Evolutionary conservation across 495 filamentous ascomycete genomes (phyloP), one percentile per base, ranked within the genome.

Genomic region (Penicillium longicatenatum): DNA sequence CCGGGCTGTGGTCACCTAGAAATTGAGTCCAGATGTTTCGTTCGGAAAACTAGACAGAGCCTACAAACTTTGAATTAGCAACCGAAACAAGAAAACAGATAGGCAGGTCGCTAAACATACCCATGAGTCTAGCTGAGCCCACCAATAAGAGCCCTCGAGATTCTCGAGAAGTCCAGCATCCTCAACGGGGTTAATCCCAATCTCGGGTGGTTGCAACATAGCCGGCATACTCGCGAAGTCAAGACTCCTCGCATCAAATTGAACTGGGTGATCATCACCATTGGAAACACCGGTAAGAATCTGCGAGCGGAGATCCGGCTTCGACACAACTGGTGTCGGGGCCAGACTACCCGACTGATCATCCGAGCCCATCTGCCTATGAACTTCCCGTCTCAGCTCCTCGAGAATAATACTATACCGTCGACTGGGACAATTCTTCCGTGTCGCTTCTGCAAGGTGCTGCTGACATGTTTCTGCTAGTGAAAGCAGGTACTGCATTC

Each of bases 371-470:
- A 76, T 67, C 22, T 77, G 76, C 8, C 69, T 63, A 59, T 75
- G 76, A 4, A 77, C 76, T 42, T 79, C 76, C 17, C 64, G 62
- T 17, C 76, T 60, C 20, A 81, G 67, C 54, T 81, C 80, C 37
- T 77, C 75, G 12, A 83, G 63, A 20, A 83, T 79, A 41, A 79
- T 78, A 48, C 76, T 72, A 54, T 82, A 83, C n/a, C 79, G 69
- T 7, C 79, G 73, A 65, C 78, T 82, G 0, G 80, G 79, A 24
- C 77, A 79, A 37, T 83, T 81, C 52, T 72, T 73, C 24, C 74
- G 69, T 2, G 76, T 80, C 9, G 77, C 80, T 55, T 78, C 70
- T 3, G 77, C 80, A 39, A 83, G 70, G 57, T 80, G 74, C 51
- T 70, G 70, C 55, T 82, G 79, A 48, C 78, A 80, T 12, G 59